Percentiles rank a stretch among this genome's conserved stretches.
Evolutionary conservation across 495 filamentous ascomycete species (phyloP).

Genomic region (Penicillium manginii): DNA sequence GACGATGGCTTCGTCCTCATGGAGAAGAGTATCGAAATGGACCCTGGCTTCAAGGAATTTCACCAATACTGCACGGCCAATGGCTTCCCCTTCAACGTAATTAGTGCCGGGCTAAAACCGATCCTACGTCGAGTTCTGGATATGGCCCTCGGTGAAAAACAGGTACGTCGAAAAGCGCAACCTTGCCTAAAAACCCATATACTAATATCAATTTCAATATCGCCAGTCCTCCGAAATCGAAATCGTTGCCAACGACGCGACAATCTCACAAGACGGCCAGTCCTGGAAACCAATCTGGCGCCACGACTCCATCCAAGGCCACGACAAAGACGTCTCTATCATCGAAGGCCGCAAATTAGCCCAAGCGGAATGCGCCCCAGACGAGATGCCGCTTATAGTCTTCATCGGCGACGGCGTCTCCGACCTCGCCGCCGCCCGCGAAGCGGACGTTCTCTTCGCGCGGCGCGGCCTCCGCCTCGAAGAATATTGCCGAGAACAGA

Average conservation of each 20-base stretch:
- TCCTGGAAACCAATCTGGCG: conserved; percentile 74
- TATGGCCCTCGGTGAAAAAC: conserved; percentile 64
- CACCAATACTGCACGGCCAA: conserved; percentile 67
- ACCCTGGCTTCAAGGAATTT: conserved; percentile 67
- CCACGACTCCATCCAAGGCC: conserved; percentile 67
- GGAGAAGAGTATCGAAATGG: conserved; percentile 65
- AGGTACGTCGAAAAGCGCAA: conserved; percentile 31
- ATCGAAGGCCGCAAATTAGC: conserved; percentile 61
- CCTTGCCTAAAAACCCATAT: too few relatives aligned
- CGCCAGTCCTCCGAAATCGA: conserved; percentile 58
- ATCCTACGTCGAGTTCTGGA: conserved; percentile 65
- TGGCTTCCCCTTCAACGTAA: conserved; percentile 72
- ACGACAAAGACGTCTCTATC: conserved; percentile 72
- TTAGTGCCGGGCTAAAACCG: conserved; percentile 72
- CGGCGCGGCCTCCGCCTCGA: conserved; percentile 69
- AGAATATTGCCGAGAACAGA: conserved; percentile 69
- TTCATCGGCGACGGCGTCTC: conserved; percentile 83
- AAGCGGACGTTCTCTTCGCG: conserved; percentile 79
- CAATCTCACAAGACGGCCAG: conserved; percentile 60
- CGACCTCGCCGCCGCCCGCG: conserved; percentile 70
- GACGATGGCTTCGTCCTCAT: conserved; percentile 76
- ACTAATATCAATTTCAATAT: conserved; percentile 5
- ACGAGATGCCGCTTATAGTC: conserved; percentile 69
- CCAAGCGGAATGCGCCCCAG: conserved; percentile 56
- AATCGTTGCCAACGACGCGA: conserved; percentile 73